Evolutionary conservation across 1,284 basidiomycete species (phyloP).

Genomic region (Singerocomus inundabilis): DNA sequence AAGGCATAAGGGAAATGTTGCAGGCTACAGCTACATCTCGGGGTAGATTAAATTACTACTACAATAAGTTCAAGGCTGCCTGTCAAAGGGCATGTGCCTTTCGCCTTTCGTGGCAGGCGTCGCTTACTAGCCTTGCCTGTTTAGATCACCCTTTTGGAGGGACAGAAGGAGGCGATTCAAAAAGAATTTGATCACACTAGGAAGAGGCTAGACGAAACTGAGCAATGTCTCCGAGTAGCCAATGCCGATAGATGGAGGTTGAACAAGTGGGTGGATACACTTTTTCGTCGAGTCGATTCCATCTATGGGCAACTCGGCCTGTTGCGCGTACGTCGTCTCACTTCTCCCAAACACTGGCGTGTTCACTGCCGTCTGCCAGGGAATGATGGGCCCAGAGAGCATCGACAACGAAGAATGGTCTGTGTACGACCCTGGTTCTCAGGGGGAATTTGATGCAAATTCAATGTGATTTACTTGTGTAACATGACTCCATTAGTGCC

Average conservation of each 20-base stretch:
- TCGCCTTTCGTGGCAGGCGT: neutral
- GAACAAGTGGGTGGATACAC: constrained; percentile 11
- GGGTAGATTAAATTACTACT: constrained; percentile 17
- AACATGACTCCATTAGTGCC: neutral
- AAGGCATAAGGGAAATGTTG: constrained; percentile 11
- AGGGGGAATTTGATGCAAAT: neutral
- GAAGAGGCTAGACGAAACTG: constrained; percentile 25
- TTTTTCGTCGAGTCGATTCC: constrained; percentile 8
- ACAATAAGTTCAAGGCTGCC: constrained; percentile 11
- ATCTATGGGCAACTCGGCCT: constrained; percentile 13
- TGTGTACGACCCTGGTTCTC: neutral
- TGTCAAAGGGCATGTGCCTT: constrained; percentile 12
- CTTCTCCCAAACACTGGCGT: neutral
- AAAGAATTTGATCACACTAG: constrained; percentile 18
- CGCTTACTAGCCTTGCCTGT: constrained; percentile 4
- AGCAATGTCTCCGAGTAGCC: constrained; percentile 17
- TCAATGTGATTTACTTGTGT: neutral
- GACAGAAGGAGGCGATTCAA: constrained; percentile 18
- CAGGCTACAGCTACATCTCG: constrained; percentile 20
- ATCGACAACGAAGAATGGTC: constrained; percentile 1
- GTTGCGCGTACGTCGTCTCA: constrained; percentile 12
- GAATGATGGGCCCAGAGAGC: constrained; percentile 5
- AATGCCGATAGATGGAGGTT: constrained; percentile 18
- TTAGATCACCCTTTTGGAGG: constrained; percentile 19
- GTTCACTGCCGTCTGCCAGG: constrained; percentile 6